Evolutionary conservation across 164 flowering plant genomes (phyloP).

Genomic region (Akebia trifoliata): DNA sequence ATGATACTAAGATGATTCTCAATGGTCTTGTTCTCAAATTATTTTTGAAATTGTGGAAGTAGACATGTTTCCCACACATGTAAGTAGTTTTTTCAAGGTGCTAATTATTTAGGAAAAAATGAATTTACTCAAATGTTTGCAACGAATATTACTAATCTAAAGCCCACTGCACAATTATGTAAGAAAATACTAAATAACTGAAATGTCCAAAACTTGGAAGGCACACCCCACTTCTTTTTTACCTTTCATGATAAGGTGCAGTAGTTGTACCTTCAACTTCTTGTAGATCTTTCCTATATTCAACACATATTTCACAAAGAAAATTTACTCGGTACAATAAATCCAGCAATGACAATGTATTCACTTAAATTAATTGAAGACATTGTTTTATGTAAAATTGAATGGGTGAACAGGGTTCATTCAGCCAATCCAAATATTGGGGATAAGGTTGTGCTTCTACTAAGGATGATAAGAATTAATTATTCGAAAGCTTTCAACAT

Average conservation of each 20-base stretch:
- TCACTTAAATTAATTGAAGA: neutral
- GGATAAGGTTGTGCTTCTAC: neutral
- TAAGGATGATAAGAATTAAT: neutral
- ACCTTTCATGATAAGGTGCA: constrained; percentile 24
- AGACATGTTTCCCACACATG: too few species aligned
- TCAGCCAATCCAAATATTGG: neutral
- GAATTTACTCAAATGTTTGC: too few species aligned
- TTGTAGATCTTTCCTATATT: constrained; percentile 39
- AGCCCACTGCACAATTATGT: too few species aligned
- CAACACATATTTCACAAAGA: constrained; percentile 6
- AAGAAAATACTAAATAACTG: neutral
- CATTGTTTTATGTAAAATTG: too few species aligned
- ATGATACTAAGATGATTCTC: too few species aligned
- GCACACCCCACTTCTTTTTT: constrained; percentile 38
- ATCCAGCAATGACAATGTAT: neutral
- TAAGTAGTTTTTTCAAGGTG: too few species aligned
- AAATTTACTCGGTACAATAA: neutral
- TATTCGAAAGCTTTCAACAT: neutral
- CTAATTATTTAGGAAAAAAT: too few species aligned
- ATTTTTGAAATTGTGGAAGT: too few species aligned
- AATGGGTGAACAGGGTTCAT: neutral
- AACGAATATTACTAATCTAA: neutral
- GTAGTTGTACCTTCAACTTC: constrained; percentile 26
- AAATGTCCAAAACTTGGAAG: neutral
- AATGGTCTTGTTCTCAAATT: too few species aligned